These are phyloP conservation scores for Neurospora intermedia DNA, from an alignment of 495 filamentous ascomycete genomes.

Conservation along the genomic window DNA sequence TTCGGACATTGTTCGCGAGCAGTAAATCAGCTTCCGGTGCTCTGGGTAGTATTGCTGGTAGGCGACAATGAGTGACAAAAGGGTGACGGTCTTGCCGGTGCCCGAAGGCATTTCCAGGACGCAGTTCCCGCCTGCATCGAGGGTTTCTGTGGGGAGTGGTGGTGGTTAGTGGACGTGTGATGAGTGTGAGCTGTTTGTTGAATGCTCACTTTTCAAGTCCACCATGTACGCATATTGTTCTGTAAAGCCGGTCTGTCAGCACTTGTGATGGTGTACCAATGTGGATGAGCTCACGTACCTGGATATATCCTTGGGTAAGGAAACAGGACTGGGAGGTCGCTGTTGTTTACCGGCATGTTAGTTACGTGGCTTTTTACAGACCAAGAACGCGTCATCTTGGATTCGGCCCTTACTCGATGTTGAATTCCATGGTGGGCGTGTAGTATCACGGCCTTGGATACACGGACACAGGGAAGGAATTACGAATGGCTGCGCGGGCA, in stretches of 20 bases:
- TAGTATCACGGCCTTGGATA: neutral
- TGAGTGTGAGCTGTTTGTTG: neutral
- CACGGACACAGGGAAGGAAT: neutral
- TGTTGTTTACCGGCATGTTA: conserved; percentile 19
- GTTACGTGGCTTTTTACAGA: neutral
- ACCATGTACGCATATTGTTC: conserved; percentile 99
- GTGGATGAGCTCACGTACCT: conserved; percentile 32
- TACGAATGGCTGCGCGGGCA: neutral
- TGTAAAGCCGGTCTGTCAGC: conserved; percentile 10
- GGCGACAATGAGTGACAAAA: conserved; percentile 90
- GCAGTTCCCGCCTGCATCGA: conserved; percentile 90
- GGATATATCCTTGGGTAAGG: conserved; percentile 97
- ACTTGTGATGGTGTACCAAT: neutral
- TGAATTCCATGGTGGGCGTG: conserved; percentile 69
- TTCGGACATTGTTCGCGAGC: conserved; percentile 88
- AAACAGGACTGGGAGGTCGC: conserved; percentile 88
- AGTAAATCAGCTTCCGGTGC: conserved; percentile 94
- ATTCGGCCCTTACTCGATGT: conserved; percentile 52
- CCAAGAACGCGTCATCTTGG: neutral
- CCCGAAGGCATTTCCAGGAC: conserved; percentile 99
- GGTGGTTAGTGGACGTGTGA: neutral
- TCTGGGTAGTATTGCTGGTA: conserved; percentile 89
- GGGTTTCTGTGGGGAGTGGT: conserved; percentile 44
- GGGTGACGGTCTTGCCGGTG: conserved; percentile 95
- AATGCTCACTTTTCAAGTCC: conserved; percentile 71